These are phyloP conservation scores for Fusarium nygamai DNA, from an alignment of 2,329 filamentous ascomycete genomes.

Conservation along the genomic window DNA sequence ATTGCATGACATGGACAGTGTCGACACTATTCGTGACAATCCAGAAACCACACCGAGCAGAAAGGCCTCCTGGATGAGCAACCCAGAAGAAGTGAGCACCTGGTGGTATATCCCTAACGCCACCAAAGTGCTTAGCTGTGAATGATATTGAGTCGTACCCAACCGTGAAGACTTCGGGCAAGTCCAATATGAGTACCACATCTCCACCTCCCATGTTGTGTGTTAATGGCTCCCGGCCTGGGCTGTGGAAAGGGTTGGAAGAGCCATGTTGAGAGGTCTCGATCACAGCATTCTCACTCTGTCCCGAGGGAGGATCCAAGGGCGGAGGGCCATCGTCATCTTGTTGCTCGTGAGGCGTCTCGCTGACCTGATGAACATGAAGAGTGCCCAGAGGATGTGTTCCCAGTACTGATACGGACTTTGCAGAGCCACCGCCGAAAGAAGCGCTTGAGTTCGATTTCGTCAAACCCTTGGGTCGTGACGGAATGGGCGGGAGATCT, in stretches of 20 bases:
- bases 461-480: conserved; percentile 42
- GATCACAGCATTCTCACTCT: neutral
- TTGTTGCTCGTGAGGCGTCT: conserved; percentile 22
- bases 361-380: conserved; percentile 49
- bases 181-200: conserved; percentile 61
- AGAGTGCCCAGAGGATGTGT: conserved; percentile 55
- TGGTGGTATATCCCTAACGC: conserved; percentile 63
- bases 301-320: conserved; percentile 39
- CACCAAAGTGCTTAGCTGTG: conserved; percentile 59
- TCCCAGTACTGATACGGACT: conserved; percentile 53
- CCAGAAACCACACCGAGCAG: conserved; percentile 67
- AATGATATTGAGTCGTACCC: conserved; percentile 64
- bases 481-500: conserved; percentile 23
- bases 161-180: conserved; percentile 62
- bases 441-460: conserved; percentile 50
- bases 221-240: conserved; percentile 23
- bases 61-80: conserved; percentile 58
- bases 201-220: conserved; percentile 56
- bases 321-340: conserved; percentile 45
- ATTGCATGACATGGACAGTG: conserved; percentile 59
- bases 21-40: conserved; percentile 53
- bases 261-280: neutral
- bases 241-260: conserved; percentile 5
- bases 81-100: conserved; percentile 71
- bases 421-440: conserved; percentile 42